phyloP scores from a whole-genome alignment of 2,329 filamentous ascomycete species.

The Pseudocercospora fuligena region DNA sequence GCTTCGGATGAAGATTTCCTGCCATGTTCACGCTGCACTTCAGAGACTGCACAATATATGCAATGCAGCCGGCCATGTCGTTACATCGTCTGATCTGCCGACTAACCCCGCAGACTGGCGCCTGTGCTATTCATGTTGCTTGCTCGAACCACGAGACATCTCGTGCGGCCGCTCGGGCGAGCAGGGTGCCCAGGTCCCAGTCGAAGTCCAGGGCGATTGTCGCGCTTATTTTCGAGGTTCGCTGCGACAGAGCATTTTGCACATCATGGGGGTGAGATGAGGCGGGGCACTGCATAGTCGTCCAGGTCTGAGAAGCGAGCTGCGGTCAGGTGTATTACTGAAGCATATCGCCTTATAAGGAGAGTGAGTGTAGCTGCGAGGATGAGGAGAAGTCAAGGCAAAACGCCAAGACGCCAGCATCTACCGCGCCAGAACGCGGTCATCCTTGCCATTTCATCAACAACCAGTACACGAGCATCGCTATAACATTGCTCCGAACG shows the following conservation, averaged over 20 bases:
- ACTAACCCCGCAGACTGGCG: background rate
- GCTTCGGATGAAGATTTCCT: background rate
- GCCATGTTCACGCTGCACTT: background rate
- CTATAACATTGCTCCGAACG: background rate
- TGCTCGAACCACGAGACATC: background rate
- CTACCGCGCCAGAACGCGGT: background rate
- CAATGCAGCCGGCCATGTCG: too few species aligned
- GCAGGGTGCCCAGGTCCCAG: background rate
- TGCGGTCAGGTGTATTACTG: background rate
- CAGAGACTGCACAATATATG: too few species aligned
- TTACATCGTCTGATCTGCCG: background rate
- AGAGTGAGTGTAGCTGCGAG: background rate
- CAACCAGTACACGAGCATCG: background rate
- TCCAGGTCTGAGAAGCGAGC: background rate
- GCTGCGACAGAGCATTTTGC: background rate
- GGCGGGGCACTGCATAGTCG: background rate
- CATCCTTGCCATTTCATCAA: background rate
- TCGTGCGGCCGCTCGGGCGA: background rate
- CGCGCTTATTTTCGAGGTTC: background rate
- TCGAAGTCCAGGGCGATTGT: background rate
- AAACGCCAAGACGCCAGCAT: background rate
- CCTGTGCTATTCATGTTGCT: background rate
- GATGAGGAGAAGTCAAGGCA: background rate
- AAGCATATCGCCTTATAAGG: background rate
- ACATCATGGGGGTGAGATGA: background rate